phyloP scores from a whole-genome alignment of 495 filamentous ascomycete species.

The Podospora didyma region DNA sequence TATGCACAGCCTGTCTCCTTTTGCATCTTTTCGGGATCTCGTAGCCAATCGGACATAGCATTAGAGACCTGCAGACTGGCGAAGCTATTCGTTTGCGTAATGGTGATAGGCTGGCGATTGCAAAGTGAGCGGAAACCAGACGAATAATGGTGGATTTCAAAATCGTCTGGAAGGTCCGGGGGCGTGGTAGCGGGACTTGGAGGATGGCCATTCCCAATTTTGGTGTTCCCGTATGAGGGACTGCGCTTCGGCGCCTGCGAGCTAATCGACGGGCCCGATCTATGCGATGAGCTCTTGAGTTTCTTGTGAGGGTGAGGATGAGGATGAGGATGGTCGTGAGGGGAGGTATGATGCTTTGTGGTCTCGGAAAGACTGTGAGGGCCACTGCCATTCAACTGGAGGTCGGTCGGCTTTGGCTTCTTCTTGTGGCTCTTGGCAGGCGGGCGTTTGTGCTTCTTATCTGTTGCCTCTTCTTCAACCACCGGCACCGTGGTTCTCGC shows the following conservation, averaged over 20 bases:
- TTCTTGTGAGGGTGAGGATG: slow-evolving; percentile 55
- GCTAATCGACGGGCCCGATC: slow-evolving; percentile 63
- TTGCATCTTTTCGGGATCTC: slow-evolving; percentile 50
- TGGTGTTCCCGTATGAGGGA: slow-evolving; percentile 43
- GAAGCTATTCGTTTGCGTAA: slow-evolving; percentile 61
- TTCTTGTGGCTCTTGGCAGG: slow-evolving; percentile 71
- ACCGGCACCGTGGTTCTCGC: slow-evolving; percentile 36
- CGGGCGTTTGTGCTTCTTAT: slow-evolving; percentile 64
- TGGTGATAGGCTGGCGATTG: slow-evolving; percentile 55
- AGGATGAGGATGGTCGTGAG: slow-evolving; percentile 34
- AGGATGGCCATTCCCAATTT: slow-evolving; percentile 42
- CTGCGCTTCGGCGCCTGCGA: slow-evolving; percentile 54
- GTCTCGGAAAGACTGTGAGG: slow-evolving; percentile 29
- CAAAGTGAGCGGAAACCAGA: slow-evolving; percentile 67
- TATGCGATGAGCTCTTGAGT: slow-evolving; percentile 69
- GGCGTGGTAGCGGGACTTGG: slow-evolving; percentile 54
- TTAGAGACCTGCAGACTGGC: slow-evolving; percentile 63
- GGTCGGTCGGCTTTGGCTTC: slow-evolving; percentile 54
- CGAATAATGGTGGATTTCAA: slow-evolving; percentile 61
- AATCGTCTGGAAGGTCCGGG: slow-evolving; percentile 51
- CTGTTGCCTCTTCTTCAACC: slow-evolving; percentile 51
- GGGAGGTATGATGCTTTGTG: slow-evolving; percentile 26
- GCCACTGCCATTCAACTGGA: slow-evolving; percentile 53
- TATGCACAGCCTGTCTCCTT: slow-evolving; percentile 40
- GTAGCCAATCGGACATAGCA: slow-evolving; percentile 68